Evolutionary conservation across 305 asterid genomes (phyloP).

Genomic region (Solanum chacoense): DNA sequence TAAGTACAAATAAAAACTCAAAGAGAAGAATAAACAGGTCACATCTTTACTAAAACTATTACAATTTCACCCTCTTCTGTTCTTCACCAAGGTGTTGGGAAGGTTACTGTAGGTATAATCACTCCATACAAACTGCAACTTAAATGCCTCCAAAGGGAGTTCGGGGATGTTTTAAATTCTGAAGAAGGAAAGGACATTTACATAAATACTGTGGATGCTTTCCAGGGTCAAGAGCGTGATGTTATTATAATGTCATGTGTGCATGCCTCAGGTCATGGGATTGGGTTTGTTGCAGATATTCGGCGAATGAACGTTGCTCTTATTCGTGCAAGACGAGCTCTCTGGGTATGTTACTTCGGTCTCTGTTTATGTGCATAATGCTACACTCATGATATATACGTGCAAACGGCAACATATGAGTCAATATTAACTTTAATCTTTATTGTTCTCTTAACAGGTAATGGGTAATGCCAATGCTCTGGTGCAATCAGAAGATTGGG

Average conservation of each 20-base stretch:
- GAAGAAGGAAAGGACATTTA: slow-evolving; percentile 94
- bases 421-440: background rate
- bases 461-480: slow-evolving; percentile 93
- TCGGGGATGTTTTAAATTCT: slow-evolving; percentile 69
- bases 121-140: slow-evolving; percentile 96
- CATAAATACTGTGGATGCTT: slow-evolving; percentile 95
- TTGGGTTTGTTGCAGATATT: slow-evolving; percentile 94
- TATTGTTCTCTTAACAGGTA: slow-evolving; percentile 35
- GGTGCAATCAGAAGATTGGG: slow-evolving; percentile 92
- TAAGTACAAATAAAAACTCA: background rate
- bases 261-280: slow-evolving; percentile 90
- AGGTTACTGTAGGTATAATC: slow-evolving; percentile 89
- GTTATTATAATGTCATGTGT: slow-evolving; percentile 98
- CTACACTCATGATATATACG: background rate
- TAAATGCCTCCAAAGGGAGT: slow-evolving; percentile 94
- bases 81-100: slow-evolving; percentile 34
- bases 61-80: background rate
- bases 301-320: slow-evolving; percentile 99
- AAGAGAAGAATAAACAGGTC: background rate
- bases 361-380: background rate
- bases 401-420: background rate
- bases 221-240: slow-evolving; percentile 99
- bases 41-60: background rate
- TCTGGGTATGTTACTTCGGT: slow-evolving; percentile 54
- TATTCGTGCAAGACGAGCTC: slow-evolving; percentile 96